Evolutionary conservation across 2,329 filamentous ascomycete genomes (phyloP), one percentile per base, ranked within the genome.

Genomic region (Ustulina deusta): DNA sequence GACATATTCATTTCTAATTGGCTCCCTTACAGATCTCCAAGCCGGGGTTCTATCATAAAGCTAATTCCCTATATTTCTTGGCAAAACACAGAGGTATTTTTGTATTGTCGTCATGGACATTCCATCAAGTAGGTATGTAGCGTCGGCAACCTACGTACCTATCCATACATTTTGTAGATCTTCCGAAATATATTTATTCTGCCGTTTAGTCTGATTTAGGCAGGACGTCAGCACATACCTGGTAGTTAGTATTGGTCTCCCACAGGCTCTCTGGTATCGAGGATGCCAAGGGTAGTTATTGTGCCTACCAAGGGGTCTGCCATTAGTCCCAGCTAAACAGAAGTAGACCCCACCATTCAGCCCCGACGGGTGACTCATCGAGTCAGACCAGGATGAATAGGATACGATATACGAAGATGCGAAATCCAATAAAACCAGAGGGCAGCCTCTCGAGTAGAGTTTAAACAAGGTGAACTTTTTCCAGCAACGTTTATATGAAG

Each of bases 1-100:
- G 60, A 48, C 62, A 64, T 60, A 60, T 64, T 20, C 36, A 54
- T 40, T 60, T n/a, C 48, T 60, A 65, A 52, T 44, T 44, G 32
- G 46, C 40, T 17, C 29, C 13, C 13, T 49, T 15, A 17, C 11
- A 7, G 25, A 25, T 10, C 20, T 22, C 25, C 9, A 25, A 48
- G 20, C 5, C 46, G 10, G 5, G 11, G n/a, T 13, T 6, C n/a
- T n/a, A n/a, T n/a, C n/a, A n/a, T n/a, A n/a, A n/a, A n/a, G n/a
- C n/a, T n/a, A n/a, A n/a, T n/a, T n/a, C n/a, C n/a, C n/a, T n/a
- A n/a, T n/a, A n/a, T n/a, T n/a, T n/a, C n/a, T n/a, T n/a, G n/a
- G n/a, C n/a, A n/a, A n/a, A n/a, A n/a, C n/a, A n/a, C n/a, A n/a
- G n/a, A n/a, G n/a, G n/a, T n/a, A n/a, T n/a, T n/a, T n/a, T n/a